Evolutionary conservation across 192 early-diverging fungal genomes (phyloP).

Genomic region (Obelidium mucronatum): DNA sequence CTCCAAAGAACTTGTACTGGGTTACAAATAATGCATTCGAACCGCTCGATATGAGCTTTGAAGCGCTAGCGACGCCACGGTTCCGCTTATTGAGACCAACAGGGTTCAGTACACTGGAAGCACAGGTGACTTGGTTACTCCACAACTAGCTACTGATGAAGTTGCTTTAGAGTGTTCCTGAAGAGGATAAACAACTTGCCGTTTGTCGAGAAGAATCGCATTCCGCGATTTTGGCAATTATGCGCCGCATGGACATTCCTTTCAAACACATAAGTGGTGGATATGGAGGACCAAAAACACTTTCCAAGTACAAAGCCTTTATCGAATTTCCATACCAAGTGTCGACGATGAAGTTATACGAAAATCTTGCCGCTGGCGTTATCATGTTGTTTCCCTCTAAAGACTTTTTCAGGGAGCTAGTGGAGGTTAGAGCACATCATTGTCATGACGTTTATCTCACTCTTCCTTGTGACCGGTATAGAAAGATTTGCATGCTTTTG

Average conservation of each 20-base stretch:
- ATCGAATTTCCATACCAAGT: slow-evolving; percentile 35
- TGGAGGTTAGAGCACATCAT: slow-evolving; percentile 5
- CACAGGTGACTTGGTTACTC: slow-evolving; percentile 6
- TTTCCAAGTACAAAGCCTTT: slow-evolving; percentile 27
- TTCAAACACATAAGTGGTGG: slow-evolving; percentile 29
- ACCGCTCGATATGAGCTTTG: slow-evolving; percentile 20
- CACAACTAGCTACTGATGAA: too few relatives aligned
- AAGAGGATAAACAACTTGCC: slow-evolving; percentile 1
- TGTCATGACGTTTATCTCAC: neutral
- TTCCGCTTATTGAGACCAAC: slow-evolving; percentile 20
- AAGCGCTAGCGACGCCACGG: slow-evolving; percentile 19
- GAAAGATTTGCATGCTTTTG: slow-evolving; percentile 29
- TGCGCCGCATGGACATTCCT: slow-evolving; percentile 27
- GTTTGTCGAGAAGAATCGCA: slow-evolving; percentile 25
- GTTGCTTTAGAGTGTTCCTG: slow-evolving; percentile 11
- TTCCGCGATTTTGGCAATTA: slow-evolving; percentile 15
- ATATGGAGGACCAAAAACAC: slow-evolving; percentile 36
- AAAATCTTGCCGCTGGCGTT: slow-evolving; percentile 32
- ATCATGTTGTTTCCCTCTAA: slow-evolving; percentile 28
- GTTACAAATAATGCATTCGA: slow-evolving; percentile 35
- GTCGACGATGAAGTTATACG: slow-evolving; percentile 36
- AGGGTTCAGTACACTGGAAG: slow-evolving; percentile 1
- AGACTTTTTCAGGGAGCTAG: slow-evolving; percentile 30
- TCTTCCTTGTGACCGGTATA: neutral
- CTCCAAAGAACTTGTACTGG: slow-evolving; percentile 31